These are phyloP conservation scores for Plantago elongata DNA, from an alignment of 257 asterid species.

Conservation along the genomic window DNA sequence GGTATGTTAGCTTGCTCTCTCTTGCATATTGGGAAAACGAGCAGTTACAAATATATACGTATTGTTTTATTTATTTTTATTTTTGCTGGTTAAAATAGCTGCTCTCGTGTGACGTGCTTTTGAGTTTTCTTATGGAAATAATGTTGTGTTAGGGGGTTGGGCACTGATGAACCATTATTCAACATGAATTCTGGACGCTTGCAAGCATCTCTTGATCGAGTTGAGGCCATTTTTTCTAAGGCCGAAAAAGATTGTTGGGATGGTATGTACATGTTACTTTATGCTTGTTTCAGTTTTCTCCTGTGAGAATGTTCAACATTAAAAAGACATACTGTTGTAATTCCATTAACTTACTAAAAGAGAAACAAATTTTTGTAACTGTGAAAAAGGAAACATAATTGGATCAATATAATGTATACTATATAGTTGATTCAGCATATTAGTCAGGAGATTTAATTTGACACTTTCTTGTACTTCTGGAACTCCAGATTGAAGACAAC, in stretches of 20 bases:
- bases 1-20: slow-evolving; percentile 29
- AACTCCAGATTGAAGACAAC: slow-evolving; percentile 1
- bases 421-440: neutral
- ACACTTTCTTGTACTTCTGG: neutral
- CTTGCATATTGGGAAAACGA: too few species aligned
- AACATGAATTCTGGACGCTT: slow-evolving; percentile 88
- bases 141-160: slow-evolving; percentile 55
- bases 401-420: neutral
- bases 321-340: neutral
- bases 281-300: neutral
- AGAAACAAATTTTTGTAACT: neutral
- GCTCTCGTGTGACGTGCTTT: neutral
- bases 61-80: too few species aligned
- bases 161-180: slow-evolving; percentile 74
- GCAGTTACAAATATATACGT: too few species aligned
- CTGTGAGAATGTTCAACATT: too few species aligned
- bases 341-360: neutral
- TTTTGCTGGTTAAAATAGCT: neutral
- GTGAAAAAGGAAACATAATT: neutral
- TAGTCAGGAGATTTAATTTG: neutral
- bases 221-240: slow-evolving; percentile 79
- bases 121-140: slow-evolving; percentile 12
- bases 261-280: slow-evolving; percentile 20
- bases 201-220: slow-evolving; percentile 87
- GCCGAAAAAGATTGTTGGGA: slow-evolving; percentile 21